phyloP scores from a whole-genome alignment of 2,329 filamentous ascomycete genomes.

The Fusarium sp. region DNA sequence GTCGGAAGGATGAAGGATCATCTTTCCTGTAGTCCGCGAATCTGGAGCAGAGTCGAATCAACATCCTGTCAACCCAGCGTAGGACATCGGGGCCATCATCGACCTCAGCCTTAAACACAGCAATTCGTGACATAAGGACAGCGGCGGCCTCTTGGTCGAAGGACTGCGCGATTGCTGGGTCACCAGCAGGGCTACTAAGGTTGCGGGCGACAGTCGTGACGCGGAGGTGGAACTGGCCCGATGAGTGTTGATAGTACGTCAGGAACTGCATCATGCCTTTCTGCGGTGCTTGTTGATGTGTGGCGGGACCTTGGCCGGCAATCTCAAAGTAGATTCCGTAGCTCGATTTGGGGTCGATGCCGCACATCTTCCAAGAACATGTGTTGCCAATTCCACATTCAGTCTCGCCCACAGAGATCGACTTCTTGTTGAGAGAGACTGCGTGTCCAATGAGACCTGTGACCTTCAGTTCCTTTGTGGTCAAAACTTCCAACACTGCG shows the following conservation, averaged over 20 bases:
- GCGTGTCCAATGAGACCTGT: constrained; percentile 97
- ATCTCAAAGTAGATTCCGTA: constrained; percentile 99
- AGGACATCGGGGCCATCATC: constrained; percentile 98
- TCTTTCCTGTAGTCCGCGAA: constrained; percentile 99
- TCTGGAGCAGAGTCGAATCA: constrained; percentile 93
- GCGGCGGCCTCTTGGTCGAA: constrained; percentile 98
- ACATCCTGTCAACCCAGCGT: constrained; percentile 98
- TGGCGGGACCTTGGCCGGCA: constrained; percentile 87
- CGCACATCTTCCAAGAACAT: constrained; percentile 99
- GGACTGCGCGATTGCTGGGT: constrained; percentile 93
- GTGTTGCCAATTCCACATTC: constrained; percentile 99
- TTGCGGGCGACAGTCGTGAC: constrained; percentile 94
- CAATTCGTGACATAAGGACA: constrained; percentile 98
- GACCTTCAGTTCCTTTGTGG: constrained; percentile 97
- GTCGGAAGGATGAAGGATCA: constrained; percentile 93
- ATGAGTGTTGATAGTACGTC: constrained; percentile 98
- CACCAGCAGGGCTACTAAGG: constrained; percentile 90
- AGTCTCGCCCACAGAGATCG: constrained; percentile 93
- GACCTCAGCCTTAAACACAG: constrained; percentile 98
- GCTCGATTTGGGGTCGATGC: constrained; percentile 91
- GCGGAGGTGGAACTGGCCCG: constrained; percentile 93
- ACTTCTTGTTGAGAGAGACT: constrained; percentile 97
- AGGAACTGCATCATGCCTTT: constrained; percentile 98
- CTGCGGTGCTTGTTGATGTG: constrained; percentile 86
- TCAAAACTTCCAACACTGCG: constrained; percentile 92